Percentiles rank a stretch among this genome's conserved stretches.
Evolutionary conservation across 345 rosid species (phyloP).

Genomic region (Dipteronia sinensis): DNA sequence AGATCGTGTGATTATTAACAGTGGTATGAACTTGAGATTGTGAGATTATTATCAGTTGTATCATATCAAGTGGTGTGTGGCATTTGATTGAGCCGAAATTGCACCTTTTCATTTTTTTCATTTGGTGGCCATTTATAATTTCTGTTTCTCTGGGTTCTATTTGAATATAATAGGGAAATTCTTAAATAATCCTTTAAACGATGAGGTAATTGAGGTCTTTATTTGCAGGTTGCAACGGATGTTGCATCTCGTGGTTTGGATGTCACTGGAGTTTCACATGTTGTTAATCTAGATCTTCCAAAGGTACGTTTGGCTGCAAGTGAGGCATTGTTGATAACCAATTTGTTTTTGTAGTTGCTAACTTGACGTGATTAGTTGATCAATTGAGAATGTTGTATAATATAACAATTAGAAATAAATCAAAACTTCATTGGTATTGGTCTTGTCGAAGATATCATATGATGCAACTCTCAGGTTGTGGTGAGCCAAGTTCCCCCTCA

Average conservation of each 20-base stretch:
- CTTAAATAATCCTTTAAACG: background rate
- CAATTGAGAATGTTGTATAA: constrained; percentile 3
- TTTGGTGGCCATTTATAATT: background rate
- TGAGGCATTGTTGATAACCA: background rate
- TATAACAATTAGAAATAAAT: background rate
- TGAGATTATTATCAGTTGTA: background rate
- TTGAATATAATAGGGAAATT: background rate
- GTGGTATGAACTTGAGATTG: background rate
- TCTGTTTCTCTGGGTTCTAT: background rate
- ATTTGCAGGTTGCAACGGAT: constrained; percentile 44
- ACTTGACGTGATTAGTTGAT: background rate
- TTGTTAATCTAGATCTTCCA: constrained; percentile 48
- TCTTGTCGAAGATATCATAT: constrained; percentile 14
- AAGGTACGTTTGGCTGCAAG: constrained; percentile 35
- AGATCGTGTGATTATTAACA: background rate
- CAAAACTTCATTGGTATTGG: background rate
- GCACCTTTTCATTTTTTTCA: background rate
- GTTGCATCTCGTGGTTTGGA: constrained; percentile 52
- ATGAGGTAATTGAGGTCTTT: background rate
- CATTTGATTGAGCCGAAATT: background rate
- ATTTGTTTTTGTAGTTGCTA: background rate
- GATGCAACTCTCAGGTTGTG: constrained; percentile 3
- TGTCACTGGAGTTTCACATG: constrained; percentile 47
- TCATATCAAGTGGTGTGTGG: background rate
- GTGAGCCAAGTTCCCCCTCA: background rate